Percentiles rank a stretch among this genome's conserved stretches.
These are phyloP conservation scores for Aegilops bicornis DNA, from an alignment of 176 grass and related monocot species.

Conservation along the genomic window DNA sequence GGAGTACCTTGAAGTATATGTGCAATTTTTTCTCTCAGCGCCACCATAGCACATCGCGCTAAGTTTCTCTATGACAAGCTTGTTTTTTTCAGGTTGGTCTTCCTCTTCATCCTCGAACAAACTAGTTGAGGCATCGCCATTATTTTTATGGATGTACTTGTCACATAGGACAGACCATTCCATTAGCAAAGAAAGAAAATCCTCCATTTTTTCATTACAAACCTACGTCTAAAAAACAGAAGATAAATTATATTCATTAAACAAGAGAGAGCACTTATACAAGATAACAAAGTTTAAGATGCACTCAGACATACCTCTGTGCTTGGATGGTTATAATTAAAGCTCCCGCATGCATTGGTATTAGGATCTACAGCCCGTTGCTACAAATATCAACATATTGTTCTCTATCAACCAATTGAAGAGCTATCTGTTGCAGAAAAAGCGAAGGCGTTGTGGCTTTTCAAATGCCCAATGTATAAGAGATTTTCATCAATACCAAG, in stretches of 20 bases:
- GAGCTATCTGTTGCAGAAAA: not conserved
- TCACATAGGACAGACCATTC: constrained; percentile 55
- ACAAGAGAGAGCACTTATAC: no score
- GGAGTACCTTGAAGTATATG: constrained; percentile 63
- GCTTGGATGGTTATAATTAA: constrained; percentile 69
- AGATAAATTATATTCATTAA: not conserved
- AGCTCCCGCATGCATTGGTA: constrained; percentile 52
- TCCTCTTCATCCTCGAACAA: constrained; percentile 31
- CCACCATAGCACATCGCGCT: constrained; percentile 53
- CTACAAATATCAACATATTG: constrained; percentile 19
- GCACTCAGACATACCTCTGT: constrained; percentile 44
- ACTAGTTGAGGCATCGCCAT: not conserved
- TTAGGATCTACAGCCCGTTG: constrained; percentile 76
- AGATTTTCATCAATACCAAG: not conserved
- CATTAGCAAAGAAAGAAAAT: constrained; percentile 60
- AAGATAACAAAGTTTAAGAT: not conserved
- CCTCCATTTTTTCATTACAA: constrained; percentile 71
- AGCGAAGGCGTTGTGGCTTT: not conserved
- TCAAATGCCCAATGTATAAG: not conserved
- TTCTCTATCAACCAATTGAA: not conserved
- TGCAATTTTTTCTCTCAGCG: constrained; percentile 27
- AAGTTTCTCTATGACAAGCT: constrained; percentile 39
- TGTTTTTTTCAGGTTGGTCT: constrained; percentile 27
- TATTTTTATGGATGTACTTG: constrained; percentile 27
- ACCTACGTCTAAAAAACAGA: constrained; percentile 17